A percentile compares a stretch with the other conserved stretches of the same genome.
phyloP scores from a whole-genome alignment of 352 stramenopile species.

The Globisporangium mamillatum region DNA sequence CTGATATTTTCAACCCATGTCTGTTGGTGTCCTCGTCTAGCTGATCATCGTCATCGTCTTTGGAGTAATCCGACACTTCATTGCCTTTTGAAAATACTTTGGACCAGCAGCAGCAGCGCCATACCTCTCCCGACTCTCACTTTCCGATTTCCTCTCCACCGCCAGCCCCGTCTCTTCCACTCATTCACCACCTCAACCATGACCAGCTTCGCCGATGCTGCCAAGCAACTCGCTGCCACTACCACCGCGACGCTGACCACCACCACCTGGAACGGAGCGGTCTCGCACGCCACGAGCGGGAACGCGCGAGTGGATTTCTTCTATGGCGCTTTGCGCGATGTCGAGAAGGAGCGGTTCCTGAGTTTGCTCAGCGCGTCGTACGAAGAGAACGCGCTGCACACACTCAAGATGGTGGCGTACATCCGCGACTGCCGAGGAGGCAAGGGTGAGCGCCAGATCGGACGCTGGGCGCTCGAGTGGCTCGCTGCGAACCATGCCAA shows the following conservation, averaged over 20 bases:
- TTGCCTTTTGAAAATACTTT: too few relatives aligned
- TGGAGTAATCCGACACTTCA: too few relatives aligned
- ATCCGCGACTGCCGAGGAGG: conserved; percentile 44
- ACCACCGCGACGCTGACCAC: conserved; percentile 8
- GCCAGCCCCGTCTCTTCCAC: background rate
- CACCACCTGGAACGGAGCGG: conserved; percentile 42
- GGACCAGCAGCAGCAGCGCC: too few relatives aligned
- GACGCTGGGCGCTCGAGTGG: conserved; percentile 35
- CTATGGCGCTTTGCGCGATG: conserved; percentile 28
- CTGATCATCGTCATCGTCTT: too few relatives aligned
- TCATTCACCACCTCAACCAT: conserved; percentile 1
- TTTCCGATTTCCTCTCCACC: conserved; percentile 11
- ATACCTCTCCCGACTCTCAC: conserved; percentile 20
- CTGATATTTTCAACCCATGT: too few relatives aligned
- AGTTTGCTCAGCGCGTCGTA: conserved; percentile 36
- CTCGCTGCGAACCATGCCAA: conserved; percentile 30
- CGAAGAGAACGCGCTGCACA: conserved; percentile 44
- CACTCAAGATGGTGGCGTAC: conserved; percentile 54
- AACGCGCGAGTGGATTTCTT: conserved; percentile 50
- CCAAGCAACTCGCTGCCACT: conserved; percentile 23
- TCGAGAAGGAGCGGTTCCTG: conserved; percentile 27
- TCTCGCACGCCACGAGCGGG: conserved; percentile 31
- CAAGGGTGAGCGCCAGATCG: conserved; percentile 46
- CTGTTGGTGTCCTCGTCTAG: too few relatives aligned
- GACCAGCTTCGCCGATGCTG: conserved; percentile 24